Conservation (phyloP, 306 rosid genomes). For the Sindora glabra region DNA sequence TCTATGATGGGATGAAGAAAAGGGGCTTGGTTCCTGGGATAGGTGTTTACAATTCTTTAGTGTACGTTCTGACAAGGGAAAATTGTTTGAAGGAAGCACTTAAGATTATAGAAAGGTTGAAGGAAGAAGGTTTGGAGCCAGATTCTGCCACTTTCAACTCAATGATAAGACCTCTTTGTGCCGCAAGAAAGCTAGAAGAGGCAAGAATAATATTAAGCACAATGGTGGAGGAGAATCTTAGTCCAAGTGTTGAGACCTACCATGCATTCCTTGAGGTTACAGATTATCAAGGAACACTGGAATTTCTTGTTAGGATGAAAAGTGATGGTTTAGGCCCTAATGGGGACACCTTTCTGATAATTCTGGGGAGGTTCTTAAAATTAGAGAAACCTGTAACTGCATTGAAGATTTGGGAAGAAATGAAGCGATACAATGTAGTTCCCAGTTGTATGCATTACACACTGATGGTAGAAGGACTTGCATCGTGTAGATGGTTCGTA, state of each 20-base stretch:
- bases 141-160: constrained; percentile 69
- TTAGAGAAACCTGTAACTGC: constrained; percentile 64
- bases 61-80: constrained; percentile 46
- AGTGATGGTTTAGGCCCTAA: constrained; percentile 54
- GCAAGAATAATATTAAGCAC: constrained; percentile 51
- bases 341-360: constrained; percentile 45
- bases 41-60: constrained; percentile 63
- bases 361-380: constrained; percentile 48
- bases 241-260: constrained; percentile 67
- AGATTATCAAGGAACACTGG: constrained; percentile 54
- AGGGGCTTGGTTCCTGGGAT: constrained; percentile 53
- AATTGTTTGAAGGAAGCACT: constrained; percentile 80
- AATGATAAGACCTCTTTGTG: constrained; percentile 66
- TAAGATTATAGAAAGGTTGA: constrained; percentile 56
- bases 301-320: constrained; percentile 57
- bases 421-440: constrained; percentile 45
- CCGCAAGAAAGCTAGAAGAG: constrained; percentile 46
- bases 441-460: constrained; percentile 51
- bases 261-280: constrained; percentile 67
- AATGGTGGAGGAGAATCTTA: constrained; percentile 55
- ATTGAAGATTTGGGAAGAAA: constrained; percentile 53
- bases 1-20: constrained; percentile 82
- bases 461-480: constrained; percentile 63
- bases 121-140: constrained; percentile 62
- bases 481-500: constrained; percentile 35